These are phyloP conservation scores for Stramenopiles sp. DNA, from an alignment of 352 stramenopile genomes.

Conservation along the genomic window DNA sequence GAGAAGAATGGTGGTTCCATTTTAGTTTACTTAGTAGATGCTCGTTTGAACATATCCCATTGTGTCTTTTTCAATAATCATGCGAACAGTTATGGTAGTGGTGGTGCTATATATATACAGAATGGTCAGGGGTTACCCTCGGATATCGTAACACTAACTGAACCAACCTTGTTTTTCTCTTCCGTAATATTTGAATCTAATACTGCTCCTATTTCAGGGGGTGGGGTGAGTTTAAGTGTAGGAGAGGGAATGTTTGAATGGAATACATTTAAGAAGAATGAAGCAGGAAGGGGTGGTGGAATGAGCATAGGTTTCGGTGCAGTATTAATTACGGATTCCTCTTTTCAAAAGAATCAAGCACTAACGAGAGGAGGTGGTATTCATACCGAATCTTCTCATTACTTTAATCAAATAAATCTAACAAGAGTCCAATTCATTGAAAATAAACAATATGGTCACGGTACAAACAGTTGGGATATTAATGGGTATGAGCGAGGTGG, in stretches of 20 bases:
- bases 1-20: slow-evolving; percentile 10
- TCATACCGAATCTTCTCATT: neutral
- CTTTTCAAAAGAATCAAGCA: slow-evolving; percentile 4
- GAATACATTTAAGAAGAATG: neutral
- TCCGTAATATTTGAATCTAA: neutral
- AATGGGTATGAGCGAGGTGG: neutral
- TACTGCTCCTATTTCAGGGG: neutral
- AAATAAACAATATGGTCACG: neutral
- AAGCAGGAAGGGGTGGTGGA: neutral
- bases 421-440: neutral
- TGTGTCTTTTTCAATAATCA: slow-evolving; percentile 3
- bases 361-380: neutral
- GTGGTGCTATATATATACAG: neutral
- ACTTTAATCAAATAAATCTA: neutral
- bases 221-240: neutral
- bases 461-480: no score
- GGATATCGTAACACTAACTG: no score
- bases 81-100: neutral
- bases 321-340: neutral
- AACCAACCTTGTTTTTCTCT: neutral
- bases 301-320: neutral
- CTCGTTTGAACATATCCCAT: neutral
- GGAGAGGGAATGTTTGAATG: neutral
- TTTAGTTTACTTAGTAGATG: neutral
- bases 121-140: no score